Evolutionary conservation across 805 yeast genomes (phyloP), one percentile per base, ranked within the genome.

Genomic region (Saccharomycodes ludwigii): DNA sequence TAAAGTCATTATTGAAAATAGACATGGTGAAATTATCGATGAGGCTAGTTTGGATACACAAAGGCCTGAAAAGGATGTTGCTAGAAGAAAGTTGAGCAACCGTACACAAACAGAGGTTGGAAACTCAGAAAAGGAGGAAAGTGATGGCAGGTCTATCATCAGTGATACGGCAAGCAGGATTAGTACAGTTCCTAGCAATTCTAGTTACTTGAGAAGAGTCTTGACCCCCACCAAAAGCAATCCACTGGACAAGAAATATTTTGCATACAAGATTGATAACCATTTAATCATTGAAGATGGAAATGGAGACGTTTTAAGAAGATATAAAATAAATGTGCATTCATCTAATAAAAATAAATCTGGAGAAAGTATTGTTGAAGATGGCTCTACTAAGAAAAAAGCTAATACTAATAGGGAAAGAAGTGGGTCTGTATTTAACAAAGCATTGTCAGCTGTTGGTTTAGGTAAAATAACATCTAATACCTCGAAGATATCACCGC

Each of bases 281-380:
- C 64, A 74, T 37, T 69, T 91, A 33, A 66, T 84, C 36, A 77
- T 91, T 35, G 98, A 88, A 54, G 81, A 85, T 46, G 82, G 72
- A 27, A 94, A 86, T 9, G 98, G 97, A 40, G 97, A 88, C 44
- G 72, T 91, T 34, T 62, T 91, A 28, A 73, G 95, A 47, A 66
- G 94, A 32, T 88, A 85, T 56, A 68, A 62, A 44, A 75, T 86
- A 32, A 81, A 76, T 44, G 67, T 71, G 3, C 83, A 75, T 41
- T 39, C 32, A 5, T 29, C 34, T 8, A 35, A 34, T n/a, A 25
- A 25, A 5, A 29, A 38, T 8, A 26, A 30, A n/a, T 27, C 30
- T 6, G 34, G 24, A 27, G 27, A 30, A 15, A 41, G 32, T n/a
- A n/a, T n/a, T n/a, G n/a, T n/a, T n/a, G n/a, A n/a, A n/a, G n/a